Evolutionary conservation across 331 rosid species (phyloP).

Genomic region (Saraca asoca): DNA sequence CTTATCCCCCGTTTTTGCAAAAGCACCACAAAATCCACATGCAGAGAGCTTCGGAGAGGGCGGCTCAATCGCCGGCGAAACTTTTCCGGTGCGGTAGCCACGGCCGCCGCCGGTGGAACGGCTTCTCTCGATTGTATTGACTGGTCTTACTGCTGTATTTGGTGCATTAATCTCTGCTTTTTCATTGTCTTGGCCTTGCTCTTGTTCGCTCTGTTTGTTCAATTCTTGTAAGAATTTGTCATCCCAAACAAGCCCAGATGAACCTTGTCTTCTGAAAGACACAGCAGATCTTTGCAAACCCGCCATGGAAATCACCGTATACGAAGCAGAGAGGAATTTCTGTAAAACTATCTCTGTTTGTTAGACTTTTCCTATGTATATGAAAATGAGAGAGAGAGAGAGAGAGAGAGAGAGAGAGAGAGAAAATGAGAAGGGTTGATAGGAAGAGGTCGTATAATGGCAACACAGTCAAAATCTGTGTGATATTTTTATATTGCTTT

Average conservation of each 20-base stretch:
- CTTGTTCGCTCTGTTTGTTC: slow-evolving; percentile 29
- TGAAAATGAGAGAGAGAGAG: slow-evolving; percentile 2
- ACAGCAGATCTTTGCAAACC: slow-evolving; percentile 78
- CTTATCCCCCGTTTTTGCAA: slow-evolving; percentile 49
- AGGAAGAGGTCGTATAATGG: slow-evolving; percentile 19
- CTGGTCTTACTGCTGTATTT: not conserved
- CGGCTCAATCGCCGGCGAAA: slow-evolving; percentile 71
- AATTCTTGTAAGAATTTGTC: slow-evolving; percentile 58
- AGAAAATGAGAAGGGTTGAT: slow-evolving; percentile 1
- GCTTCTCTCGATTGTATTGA: slow-evolving; percentile 48
- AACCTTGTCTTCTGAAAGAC: slow-evolving; percentile 85
- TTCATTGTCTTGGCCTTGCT: slow-evolving; percentile 25
- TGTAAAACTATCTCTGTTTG: not conserved
- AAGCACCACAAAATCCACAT: slow-evolving; percentile 65
- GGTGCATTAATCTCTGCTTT: slow-evolving; percentile 26
- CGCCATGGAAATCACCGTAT: slow-evolving; percentile 45
- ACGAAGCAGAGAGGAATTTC: too few species aligned
- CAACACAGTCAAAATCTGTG: slow-evolving; percentile 27
- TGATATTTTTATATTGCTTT: not conserved
- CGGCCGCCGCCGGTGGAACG: slow-evolving; percentile 62
- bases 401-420: not conserved
- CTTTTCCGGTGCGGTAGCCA: slow-evolving; percentile 59
- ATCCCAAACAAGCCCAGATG: slow-evolving; percentile 86
- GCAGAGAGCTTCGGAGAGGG: slow-evolving; percentile 83
- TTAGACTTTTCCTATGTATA: not conserved